Evolutionary conservation across 768 basidiomycete species (phyloP).

Genomic region (Leccinellum luteum): DNA sequence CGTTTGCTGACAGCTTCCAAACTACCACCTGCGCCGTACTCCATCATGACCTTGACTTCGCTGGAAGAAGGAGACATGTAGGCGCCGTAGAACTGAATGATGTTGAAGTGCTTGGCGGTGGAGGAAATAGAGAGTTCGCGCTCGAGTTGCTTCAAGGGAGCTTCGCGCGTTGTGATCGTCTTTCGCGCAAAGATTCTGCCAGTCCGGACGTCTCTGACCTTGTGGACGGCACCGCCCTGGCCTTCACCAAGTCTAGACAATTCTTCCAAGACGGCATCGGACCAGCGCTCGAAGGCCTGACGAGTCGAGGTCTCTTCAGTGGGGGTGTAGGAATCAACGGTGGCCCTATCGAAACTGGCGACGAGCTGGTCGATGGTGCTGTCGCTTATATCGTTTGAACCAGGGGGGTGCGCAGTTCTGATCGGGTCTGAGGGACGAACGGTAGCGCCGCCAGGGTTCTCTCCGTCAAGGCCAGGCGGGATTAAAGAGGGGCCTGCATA

Average conservation of each 20-base stretch:
- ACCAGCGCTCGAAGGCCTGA: slow-evolving; percentile 42
- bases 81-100: slow-evolving; percentile 89
- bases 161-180: slow-evolving; percentile 87
- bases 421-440: slow-evolving; percentile 40
- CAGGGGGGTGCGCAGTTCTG: slow-evolving; percentile 32
- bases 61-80: slow-evolving; percentile 84
- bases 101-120: slow-evolving; percentile 79
- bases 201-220: slow-evolving; percentile 82
- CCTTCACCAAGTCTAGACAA: slow-evolving; percentile 85
- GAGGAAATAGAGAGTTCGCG: slow-evolving; percentile 91
- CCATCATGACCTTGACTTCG: slow-evolving; percentile 96
- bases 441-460: slow-evolving; percentile 41
- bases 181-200: slow-evolving; percentile 89
- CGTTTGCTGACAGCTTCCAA: slow-evolving; percentile 86
- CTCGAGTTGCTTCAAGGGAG: slow-evolving; percentile 87
- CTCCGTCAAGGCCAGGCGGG: slow-evolving; percentile 33
- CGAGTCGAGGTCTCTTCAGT: slow-evolving; percentile 34
- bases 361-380: slow-evolving; percentile 38
- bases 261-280: slow-evolving; percentile 75
- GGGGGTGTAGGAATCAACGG: slow-evolving; percentile 33
- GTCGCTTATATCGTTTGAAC: slow-evolving; percentile 27
- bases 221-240: slow-evolving; percentile 94
- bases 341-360: slow-evolving; percentile 28
- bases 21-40: slow-evolving; percentile 83
- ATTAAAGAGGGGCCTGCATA: slow-evolving; percentile 32